Base-by-base conservation (phyloP, 306 rosid genomes). In the Crotalaria pallida region DNA sequence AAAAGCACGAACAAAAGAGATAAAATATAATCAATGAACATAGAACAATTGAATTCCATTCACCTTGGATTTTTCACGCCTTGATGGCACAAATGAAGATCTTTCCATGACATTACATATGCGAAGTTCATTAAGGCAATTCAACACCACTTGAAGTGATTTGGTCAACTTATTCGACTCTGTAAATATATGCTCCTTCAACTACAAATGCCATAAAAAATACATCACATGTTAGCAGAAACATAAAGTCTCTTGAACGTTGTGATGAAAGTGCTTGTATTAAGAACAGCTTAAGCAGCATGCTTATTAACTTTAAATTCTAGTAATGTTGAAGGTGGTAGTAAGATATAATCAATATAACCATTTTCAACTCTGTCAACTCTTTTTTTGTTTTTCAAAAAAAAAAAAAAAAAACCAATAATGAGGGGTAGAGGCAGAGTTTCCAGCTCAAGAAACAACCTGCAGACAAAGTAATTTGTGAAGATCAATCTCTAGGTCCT, bases 61-160 rank as follows among this genome's bases (percentile, higher is more conserved):
- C 55, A 88, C 98, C 96, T 90, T 92, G 68, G 87, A 75, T 34
- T 18, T 66, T 75, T 86, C 98, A 61, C 23, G 82, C 79, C 61
- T 88, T 3, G 61, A 60, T 4, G 80, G 74, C 57, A 61, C 74
- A 47, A 47, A 56, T 31, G 83, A 77, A 50, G 84, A 85, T 79
- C 76, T 83, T 58, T 84, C 88, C 84, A 58, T 70, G 67, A 92
- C 90, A 76, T 83, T 79, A 82, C 83, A 81, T 23, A 92, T 75
- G 1, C 98, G 88, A 67, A 92, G 93, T 82, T 90, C 98, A 86
- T 92, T 92, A 7, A 92, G 91, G 74, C 93, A 84, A 77, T 80
- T 86, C 82, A 92, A 78, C 79, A 86, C 74, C 60, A 92, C 92
- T 86, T 92, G 91, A 85, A 92, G 86, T 23, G 98, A 90, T 71